Evolutionary conservation across 2,329 filamentous ascomycete genomes (phyloP).

Genomic region (Sordariomycetes sp.): DNA sequence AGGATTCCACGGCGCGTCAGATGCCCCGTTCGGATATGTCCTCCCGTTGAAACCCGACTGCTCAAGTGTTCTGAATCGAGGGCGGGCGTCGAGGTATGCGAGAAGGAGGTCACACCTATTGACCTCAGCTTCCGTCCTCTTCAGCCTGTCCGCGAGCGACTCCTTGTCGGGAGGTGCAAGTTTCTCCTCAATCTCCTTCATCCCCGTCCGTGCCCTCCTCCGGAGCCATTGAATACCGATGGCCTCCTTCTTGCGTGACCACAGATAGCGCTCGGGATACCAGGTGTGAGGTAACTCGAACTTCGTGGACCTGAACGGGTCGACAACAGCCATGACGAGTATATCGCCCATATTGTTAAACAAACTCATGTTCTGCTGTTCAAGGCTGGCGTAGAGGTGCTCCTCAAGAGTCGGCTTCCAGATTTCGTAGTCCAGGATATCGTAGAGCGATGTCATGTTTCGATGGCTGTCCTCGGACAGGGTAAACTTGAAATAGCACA

Average conservation of each 20-base stretch:
- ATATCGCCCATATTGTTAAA: constrained; percentile 37
- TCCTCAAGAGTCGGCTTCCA: constrained; percentile 32
- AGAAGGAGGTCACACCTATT: constrained; percentile 10
- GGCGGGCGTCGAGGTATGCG: constrained; percentile 23
- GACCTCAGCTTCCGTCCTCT: constrained; percentile 4
- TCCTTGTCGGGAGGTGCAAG: background rate
- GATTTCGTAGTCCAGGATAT: constrained; percentile 35
- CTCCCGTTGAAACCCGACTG: constrained; percentile 25
- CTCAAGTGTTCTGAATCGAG: constrained; percentile 24
- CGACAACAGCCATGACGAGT: constrained; percentile 33
- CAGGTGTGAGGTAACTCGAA: constrained; percentile 27
- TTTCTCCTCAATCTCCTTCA: background rate
- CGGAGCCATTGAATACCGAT: constrained; percentile 8
- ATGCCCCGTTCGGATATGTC: constrained; percentile 23
- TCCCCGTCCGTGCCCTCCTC: background rate
- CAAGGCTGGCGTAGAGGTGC: constrained; percentile 21
- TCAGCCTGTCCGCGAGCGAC: background rate
- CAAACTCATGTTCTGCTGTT: constrained; percentile 23
- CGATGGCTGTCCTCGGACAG: constrained; percentile 1
- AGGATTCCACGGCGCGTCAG: constrained; percentile 23
- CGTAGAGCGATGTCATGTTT: constrained; percentile 29
- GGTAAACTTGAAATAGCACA: constrained; percentile 1
- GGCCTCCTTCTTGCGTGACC: constrained; percentile 31
- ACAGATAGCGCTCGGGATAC: constrained; percentile 44
- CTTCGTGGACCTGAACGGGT: constrained; percentile 21